A percentile compares a stretch with the other conserved stretches of the same genome.
phyloP scores from a whole-genome alignment of 208 protist species.

The Angomonas ambiguus region DNA sequence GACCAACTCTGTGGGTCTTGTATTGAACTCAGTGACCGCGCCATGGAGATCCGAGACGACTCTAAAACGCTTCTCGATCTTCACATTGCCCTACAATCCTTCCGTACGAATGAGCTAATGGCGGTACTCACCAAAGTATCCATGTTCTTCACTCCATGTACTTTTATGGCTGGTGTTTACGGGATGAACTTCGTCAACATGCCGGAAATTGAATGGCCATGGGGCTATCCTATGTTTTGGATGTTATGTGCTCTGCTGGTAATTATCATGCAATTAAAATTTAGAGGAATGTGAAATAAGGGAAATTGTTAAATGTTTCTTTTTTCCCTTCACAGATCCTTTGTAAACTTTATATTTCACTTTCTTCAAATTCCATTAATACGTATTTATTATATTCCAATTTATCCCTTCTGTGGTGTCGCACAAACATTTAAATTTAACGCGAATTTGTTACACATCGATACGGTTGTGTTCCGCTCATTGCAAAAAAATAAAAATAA shows the following conservation, averaged over 20 bases:
- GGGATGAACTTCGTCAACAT: slow-evolving; percentile 89
- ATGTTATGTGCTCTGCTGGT: slow-evolving; percentile 44
- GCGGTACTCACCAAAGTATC: slow-evolving; percentile 81
- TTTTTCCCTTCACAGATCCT: slow-evolving; percentile 3
- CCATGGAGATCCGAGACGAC: slow-evolving; percentile 78
- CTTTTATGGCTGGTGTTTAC: slow-evolving; percentile 85
- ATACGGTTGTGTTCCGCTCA: not conserved
- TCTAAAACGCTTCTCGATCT: slow-evolving; percentile 79
- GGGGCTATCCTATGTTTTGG: slow-evolving; percentile 75
- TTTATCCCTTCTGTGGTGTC: not conserved
- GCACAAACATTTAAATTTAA: not conserved
- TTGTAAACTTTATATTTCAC: not conserved
- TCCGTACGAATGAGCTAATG: slow-evolving; percentile 88
- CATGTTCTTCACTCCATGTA: slow-evolving; percentile 83
- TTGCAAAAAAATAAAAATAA: not conserved
- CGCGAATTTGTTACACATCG: not conserved
- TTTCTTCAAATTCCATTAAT: not conserved
- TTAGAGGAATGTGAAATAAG: slow-evolving; percentile 12
- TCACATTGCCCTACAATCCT: slow-evolving; percentile 77
- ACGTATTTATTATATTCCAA: slow-evolving; percentile 6
- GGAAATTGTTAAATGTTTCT: no score
- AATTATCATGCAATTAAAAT: slow-evolving; percentile 54
- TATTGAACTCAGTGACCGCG: slow-evolving; percentile 65
- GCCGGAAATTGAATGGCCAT: slow-evolving; percentile 66
- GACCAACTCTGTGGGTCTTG: slow-evolving; percentile 70